These are phyloP conservation scores for Pleurotus tuoliensis DNA, from an alignment of 768 basidiomycete species.

Conservation along the genomic window DNA sequence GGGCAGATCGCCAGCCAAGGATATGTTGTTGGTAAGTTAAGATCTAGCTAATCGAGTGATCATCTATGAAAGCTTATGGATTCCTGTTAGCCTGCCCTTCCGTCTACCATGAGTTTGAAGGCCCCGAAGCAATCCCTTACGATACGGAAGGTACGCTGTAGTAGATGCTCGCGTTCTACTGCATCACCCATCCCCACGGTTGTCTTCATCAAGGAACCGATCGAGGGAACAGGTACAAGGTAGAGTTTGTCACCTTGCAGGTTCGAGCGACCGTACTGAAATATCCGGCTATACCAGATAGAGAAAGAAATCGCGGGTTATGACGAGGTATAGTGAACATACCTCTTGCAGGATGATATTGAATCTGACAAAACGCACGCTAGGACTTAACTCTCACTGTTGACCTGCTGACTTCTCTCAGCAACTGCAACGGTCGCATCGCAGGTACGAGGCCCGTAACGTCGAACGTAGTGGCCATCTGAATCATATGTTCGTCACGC, in stretches of 20 bases:
- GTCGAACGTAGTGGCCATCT: not conserved
- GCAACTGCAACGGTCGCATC: slow-evolving; percentile 89
- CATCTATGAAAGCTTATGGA: no score
- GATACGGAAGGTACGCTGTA: slow-evolving; percentile 64
- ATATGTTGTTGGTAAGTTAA: slow-evolving; percentile 67
- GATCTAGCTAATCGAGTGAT: no score
- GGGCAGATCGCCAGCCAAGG: slow-evolving; percentile 87
- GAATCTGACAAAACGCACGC: not conserved
- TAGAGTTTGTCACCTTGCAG: slow-evolving; percentile 12
- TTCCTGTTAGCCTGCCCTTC: slow-evolving; percentile 66
- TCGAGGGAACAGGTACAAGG: slow-evolving; percentile 92
- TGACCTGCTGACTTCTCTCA: slow-evolving; percentile 66
- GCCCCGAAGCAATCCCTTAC: slow-evolving; percentile 85
- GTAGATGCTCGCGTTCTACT: not conserved
- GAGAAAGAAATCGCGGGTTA: slow-evolving; percentile 87
- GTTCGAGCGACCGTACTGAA: not conserved
- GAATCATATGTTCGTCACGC: not conserved
- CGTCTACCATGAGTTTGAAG: slow-evolving; percentile 89
- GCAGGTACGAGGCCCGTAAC: slow-evolving; percentile 53
- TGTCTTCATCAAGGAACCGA: slow-evolving; percentile 58
- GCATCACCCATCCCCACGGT: not conserved
- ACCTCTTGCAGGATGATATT: not conserved
- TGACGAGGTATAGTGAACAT: slow-evolving; percentile 59
- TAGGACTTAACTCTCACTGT: slow-evolving; percentile 79
- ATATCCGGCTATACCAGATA: slow-evolving; percentile 43